Evolutionary conservation across 805 yeast species (phyloP).

Genomic region (Torulaspora quercuum): DNA sequence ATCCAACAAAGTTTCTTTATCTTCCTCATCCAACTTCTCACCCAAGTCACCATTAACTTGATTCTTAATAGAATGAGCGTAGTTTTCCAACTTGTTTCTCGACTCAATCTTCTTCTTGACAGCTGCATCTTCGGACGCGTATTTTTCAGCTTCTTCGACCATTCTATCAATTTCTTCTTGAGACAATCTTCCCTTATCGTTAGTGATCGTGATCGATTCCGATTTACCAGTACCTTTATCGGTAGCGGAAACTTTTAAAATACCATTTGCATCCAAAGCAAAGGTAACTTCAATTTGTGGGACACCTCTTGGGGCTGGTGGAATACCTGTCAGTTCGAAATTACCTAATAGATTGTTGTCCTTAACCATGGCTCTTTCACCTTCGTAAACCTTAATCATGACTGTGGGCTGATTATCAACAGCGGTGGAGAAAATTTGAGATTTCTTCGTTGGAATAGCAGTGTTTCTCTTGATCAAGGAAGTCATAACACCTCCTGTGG

Average conservation of each 20-base stretch:
- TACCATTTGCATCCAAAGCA: slow-evolving; percentile 96
- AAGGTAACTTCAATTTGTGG: slow-evolving; percentile 98
- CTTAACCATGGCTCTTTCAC: slow-evolving; percentile 93
- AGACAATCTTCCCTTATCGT: slow-evolving; percentile 90
- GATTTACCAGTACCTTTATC: slow-evolving; percentile 94
- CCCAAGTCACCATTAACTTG: slow-evolving; percentile 64
- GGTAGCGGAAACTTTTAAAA: slow-evolving; percentile 87
- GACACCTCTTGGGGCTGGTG: slow-evolving; percentile 99
- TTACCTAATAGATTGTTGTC: slow-evolving; percentile 95
- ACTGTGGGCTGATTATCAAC: slow-evolving; percentile 97
- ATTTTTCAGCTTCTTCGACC: slow-evolving; percentile 97
- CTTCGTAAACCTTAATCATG: slow-evolving; percentile 89
- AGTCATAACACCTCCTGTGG: slow-evolving; percentile 97
- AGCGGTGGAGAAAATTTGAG: slow-evolving; percentile 93
- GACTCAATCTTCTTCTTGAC: slow-evolving; percentile 83
- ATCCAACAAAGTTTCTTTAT: slow-evolving; percentile 81
- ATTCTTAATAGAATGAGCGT: slow-evolving; percentile 77
- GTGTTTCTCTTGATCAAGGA: slow-evolving; percentile 92
- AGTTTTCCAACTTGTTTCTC: slow-evolving; percentile 83
- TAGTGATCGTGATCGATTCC: slow-evolving; percentile 85
- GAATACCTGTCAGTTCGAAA: slow-evolving; percentile 93
- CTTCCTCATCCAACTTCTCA: slow-evolving; percentile 80
- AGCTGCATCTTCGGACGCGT: slow-evolving; percentile 84
- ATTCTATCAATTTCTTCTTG: slow-evolving; percentile 94
- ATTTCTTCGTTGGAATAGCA: slow-evolving; percentile 91